phyloP scores from a whole-genome alignment of 2,329 filamentous ascomycete genomes.

The Pyrenophora tritici-repentis region DNA sequence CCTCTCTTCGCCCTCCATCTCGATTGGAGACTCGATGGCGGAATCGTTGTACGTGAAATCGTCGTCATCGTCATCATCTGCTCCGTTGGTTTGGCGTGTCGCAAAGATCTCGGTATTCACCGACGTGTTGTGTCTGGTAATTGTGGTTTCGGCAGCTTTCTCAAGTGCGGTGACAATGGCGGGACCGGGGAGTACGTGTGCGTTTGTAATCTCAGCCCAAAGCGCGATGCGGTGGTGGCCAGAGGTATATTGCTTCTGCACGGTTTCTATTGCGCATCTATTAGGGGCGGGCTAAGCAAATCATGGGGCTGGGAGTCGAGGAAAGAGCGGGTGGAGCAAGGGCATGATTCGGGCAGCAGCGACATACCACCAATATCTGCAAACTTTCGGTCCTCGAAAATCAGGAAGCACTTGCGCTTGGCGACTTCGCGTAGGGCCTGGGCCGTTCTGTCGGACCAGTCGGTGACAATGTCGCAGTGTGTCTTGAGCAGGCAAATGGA shows the following conservation, averaged over 20 bases:
- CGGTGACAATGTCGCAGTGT: conserved; percentile 65
- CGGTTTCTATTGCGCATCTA: conserved; percentile 49
- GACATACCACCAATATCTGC: conserved; percentile 60
- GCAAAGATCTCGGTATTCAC: conserved; percentile 58
- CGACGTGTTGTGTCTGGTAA: conserved; percentile 56
- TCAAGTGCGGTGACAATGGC: conserved; percentile 58
- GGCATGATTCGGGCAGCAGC: background rate
- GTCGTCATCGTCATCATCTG: conserved; percentile 31
- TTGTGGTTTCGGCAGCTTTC: conserved; percentile 54
- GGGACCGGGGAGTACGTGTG: conserved; percentile 59
- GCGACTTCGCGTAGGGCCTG: conserved; percentile 55
- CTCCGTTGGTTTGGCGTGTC: conserved; percentile 36
- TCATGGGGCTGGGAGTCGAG: background rate
- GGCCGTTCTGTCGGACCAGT: conserved; percentile 63
- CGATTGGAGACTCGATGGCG: conserved; percentile 38
- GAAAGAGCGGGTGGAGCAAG: too few species aligned
- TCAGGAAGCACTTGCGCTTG: conserved; percentile 55
- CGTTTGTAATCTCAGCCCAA: conserved; percentile 60
- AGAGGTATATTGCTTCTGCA: conserved; percentile 60
- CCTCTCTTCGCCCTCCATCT: conserved; percentile 39
- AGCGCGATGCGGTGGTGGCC: conserved; percentile 57
- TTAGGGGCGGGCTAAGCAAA: conserved; percentile 12
- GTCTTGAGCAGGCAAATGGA: conserved; percentile 66
- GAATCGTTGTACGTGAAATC: conserved; percentile 49
- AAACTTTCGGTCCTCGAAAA: conserved; percentile 62